These are phyloP conservation scores for Ganoderma leucocontextum DNA, from an alignment of 1,284 basidiomycete genomes.

Conservation along the genomic window DNA sequence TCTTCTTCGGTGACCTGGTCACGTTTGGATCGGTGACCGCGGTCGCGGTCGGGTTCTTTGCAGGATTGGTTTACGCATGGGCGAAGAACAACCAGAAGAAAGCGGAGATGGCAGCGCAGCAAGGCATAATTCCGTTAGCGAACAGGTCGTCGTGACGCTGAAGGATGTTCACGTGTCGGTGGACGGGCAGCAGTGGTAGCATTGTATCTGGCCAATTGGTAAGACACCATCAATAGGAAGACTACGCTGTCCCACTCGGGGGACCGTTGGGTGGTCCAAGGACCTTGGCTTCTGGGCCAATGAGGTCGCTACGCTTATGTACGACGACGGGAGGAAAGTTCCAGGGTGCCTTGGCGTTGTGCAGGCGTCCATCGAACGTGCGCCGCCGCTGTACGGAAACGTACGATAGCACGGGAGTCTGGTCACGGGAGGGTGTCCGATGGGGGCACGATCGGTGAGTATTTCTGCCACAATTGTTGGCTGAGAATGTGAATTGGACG, in stretches of 20 bases:
- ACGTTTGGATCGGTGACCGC: conserved; percentile 91
- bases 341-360: neutral
- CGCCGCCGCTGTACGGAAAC: conserved; percentile 10
- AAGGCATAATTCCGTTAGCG: conserved; percentile 67
- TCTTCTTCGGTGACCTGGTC: conserved; percentile 93
- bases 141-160: conserved; percentile 53
- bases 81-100: conserved; percentile 92
- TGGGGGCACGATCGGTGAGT: conserved; percentile 5
- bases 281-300: conserved; percentile 15
- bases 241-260: conserved; percentile 15
- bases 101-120: conserved; percentile 55
- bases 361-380: conserved; percentile 7
- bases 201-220: conserved; percentile 13
- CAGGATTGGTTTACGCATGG: conserved; percentile 89
- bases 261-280: conserved; percentile 13
- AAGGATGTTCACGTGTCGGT: conserved; percentile 9
- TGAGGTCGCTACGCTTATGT: conserved; percentile 5
- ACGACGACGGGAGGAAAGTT: neutral
- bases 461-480: neutral
- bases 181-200: conserved; percentile 3
- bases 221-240: conserved; percentile 10
- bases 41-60: conserved; percentile 90
- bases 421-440: neutral
- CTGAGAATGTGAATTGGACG: conserved; percentile 7
- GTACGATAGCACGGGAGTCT: conserved; percentile 15